These are phyloP conservation scores for Simmondsia chinensis DNA, from an alignment of 148 eudicot species.

Conservation along the genomic window DNA sequence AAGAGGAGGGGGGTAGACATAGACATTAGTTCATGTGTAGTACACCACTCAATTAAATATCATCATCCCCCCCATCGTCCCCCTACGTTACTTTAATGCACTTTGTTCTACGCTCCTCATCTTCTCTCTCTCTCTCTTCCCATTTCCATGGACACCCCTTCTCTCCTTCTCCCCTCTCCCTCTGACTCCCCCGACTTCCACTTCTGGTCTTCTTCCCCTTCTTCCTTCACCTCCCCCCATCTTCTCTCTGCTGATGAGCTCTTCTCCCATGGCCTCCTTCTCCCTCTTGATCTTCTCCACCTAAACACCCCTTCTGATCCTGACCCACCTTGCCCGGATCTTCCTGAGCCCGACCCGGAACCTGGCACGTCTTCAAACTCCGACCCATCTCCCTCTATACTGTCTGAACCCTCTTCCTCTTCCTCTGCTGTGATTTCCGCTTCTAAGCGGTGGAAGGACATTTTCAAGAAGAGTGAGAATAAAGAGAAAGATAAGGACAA, in stretches of 20 bases:
- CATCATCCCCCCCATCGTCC: no score
- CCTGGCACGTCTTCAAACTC: conserved; percentile 6
- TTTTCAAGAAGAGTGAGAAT: conserved; percentile 41
- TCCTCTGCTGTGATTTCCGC: conserved; percentile 7
- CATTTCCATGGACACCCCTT: no score
- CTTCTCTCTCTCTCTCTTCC: no score
- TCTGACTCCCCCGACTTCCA: conserved; percentile 75
- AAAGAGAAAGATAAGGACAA: conserved; percentile 9
- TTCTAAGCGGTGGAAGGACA: conserved; percentile 77
- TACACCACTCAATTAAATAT: no score
- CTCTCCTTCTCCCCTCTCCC: no score
- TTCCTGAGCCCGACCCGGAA: background rate
- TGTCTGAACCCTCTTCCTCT: conserved; percentile 7
- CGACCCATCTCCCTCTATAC: conserved; percentile 4
- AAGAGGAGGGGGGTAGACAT: no score
- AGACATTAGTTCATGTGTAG: no score
- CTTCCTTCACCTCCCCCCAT: conserved; percentile 21
- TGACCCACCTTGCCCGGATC: background rate
- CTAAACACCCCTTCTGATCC: conserved; percentile 1
- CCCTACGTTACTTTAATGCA: no score
- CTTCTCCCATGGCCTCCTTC: conserved; percentile 71
- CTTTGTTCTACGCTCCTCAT: no score
- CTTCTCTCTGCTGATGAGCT: conserved; percentile 88
- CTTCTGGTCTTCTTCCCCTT: conserved; percentile 39
- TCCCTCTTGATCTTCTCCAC: conserved; percentile 58